Conservation (phyloP, 1,139 yeast species). For the Cylindricascospora bacillispora region DNA sequence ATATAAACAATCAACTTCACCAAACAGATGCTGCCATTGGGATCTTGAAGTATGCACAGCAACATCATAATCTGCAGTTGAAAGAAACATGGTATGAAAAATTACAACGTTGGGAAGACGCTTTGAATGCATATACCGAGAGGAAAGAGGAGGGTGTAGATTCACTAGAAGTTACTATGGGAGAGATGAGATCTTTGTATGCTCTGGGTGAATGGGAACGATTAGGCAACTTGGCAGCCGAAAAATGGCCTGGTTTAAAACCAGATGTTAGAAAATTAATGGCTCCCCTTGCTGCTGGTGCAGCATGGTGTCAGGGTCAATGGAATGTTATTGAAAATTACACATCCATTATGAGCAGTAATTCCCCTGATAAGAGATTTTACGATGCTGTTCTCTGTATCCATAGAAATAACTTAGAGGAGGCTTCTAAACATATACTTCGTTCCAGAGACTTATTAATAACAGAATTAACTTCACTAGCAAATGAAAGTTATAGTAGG, state of each 20-base stretch:
- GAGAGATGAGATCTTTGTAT: constrained; percentile 94
- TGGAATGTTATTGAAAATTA: constrained; percentile 96
- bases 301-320: constrained; percentile 97
- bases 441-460: constrained; percentile 82
- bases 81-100: constrained; percentile 98
- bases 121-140: constrained; percentile 75
- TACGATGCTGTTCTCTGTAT: constrained; percentile 80
- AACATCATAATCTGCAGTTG: constrained; percentile 80
- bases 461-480: constrained; percentile 88
- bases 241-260: constrained; percentile 68
- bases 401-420: constrained; percentile 77
- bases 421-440: constrained; percentile 65
- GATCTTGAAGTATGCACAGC: constrained; percentile 87
- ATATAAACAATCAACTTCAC: constrained; percentile 86
- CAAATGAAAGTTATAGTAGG: constrained; percentile 90
- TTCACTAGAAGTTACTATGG: constrained; percentile 72
- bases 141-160: constrained; percentile 42
- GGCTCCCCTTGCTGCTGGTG: constrained; percentile 97
- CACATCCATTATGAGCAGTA: constrained; percentile 77
- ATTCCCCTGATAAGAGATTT: constrained; percentile 89
- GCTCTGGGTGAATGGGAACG: constrained; percentile 98
- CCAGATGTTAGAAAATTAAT: constrained; percentile 70
- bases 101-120: constrained; percentile 96
- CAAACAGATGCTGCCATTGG: constrained; percentile 98
- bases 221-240: constrained; percentile 71